These are phyloP conservation scores for Omphalea diandra DNA, from an alignment of 441 rosid genomes.

Conservation along the genomic window DNA sequence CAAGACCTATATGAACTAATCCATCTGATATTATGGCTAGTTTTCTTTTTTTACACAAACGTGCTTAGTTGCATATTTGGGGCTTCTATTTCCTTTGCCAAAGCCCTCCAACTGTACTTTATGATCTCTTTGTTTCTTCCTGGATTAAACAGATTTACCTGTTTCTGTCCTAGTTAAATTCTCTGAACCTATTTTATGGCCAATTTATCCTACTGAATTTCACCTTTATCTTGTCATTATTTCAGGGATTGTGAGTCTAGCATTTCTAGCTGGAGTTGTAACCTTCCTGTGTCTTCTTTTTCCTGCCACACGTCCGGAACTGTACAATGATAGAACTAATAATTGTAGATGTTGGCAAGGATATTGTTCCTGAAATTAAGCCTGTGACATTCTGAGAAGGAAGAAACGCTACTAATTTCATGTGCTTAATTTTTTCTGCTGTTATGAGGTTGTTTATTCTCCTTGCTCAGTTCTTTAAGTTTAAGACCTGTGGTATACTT, in stretches of 20 bases:
- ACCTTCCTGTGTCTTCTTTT: slow-evolving; percentile 57
- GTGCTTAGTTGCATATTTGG: background rate
- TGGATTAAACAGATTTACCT: background rate
- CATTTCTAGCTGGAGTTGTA: slow-evolving; percentile 54
- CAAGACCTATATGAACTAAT: background rate
- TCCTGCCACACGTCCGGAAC: slow-evolving; percentile 58
- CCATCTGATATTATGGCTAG: background rate
- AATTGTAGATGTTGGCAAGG: slow-evolving; percentile 73
- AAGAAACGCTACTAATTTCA: background rate
- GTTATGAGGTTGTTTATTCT: background rate
- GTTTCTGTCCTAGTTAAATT: background rate
- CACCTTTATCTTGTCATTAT: slow-evolving; percentile 11
- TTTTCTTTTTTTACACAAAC: background rate
- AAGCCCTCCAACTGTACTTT: background rate
- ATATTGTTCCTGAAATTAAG: slow-evolving; percentile 61
- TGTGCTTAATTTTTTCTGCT: background rate
- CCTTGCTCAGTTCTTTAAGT: background rate
- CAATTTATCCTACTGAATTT: background rate
- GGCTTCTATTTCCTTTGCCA: background rate
- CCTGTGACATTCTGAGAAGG: background rate
- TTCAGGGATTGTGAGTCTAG: slow-evolving; percentile 58
- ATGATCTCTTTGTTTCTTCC: background rate
- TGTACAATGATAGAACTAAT: slow-evolving; percentile 53
- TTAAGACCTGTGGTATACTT: background rate
- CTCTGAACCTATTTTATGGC: background rate